Evolutionary conservation across 495 filamentous ascomycete species (phyloP).

Genomic region (Podospora pseudoanserina): DNA sequence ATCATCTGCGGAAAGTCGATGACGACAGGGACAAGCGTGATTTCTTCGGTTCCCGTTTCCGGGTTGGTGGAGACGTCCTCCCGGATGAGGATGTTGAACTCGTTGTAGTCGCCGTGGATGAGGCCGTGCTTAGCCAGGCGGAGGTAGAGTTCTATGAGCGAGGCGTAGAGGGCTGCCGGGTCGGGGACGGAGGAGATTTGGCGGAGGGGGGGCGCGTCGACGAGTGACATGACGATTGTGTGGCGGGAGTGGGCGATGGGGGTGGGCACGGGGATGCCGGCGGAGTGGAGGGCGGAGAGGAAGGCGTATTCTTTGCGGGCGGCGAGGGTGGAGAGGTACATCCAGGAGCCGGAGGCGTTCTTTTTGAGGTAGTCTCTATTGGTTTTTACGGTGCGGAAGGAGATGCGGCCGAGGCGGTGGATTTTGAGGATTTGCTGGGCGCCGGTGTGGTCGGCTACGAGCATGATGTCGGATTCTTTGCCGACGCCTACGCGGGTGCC

Average conservation of each 20-base stretch:
- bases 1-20: conserved; percentile 99
- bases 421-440: conserved; percentile 80
- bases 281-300: conserved; percentile 78
- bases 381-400: conserved; percentile 90
- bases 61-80: conserved; percentile 49
- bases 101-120: conserved; percentile 98
- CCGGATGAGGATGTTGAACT: conserved; percentile 95
- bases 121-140: conserved; percentile 80
- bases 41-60: conserved; percentile 23
- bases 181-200: conserved; percentile 77
- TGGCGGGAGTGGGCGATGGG: conserved; percentile 85
- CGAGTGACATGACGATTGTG: conserved; percentile 89
- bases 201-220: conserved; percentile 85
- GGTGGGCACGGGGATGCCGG: conserved; percentile 84
- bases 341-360: conserved; percentile 76
- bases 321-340: conserved; percentile 92
- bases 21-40: conserved; percentile 62
- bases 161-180: conserved; percentile 75
- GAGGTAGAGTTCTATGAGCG: conserved; percentile 83
- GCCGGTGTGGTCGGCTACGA: conserved; percentile 69
- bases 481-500: conserved; percentile 94
- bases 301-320: conserved; percentile 90
- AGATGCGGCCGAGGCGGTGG: conserved; percentile 88
- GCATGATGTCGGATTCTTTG: conserved; percentile 95
- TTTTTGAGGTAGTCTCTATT: conserved; percentile 89